A percentile compares a stretch with the other conserved stretches of the same genome.
phyloP scores from a whole-genome alignment of 2,329 filamentous ascomycete genomes.

The Neofusicoccum sp. region DNA sequence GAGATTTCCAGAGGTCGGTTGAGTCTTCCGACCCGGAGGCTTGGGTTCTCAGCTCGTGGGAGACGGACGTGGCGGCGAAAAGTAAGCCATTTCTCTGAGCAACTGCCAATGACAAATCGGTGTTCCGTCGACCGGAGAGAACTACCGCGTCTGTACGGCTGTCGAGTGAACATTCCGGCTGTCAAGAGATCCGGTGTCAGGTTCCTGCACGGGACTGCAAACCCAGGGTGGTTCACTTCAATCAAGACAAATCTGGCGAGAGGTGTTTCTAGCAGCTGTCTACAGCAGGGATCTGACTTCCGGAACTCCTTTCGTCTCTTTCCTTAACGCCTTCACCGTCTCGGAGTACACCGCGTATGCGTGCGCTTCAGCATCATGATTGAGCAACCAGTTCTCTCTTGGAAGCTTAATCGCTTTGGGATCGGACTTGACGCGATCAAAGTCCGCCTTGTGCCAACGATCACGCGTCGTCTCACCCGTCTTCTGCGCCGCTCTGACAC shows the following conservation, averaged over 20 bases:
- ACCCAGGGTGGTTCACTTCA: not conserved
- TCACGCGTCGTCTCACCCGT: conserved; percentile 32
- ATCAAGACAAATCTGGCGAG: not conserved
- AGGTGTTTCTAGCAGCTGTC: not conserved
- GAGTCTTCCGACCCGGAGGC: too few relatives aligned
- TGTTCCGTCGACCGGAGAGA: too few relatives aligned
- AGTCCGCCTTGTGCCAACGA: conserved; percentile 31
- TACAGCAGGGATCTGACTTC: not conserved
- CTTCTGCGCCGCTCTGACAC: conserved; percentile 30
- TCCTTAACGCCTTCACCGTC: conserved; percentile 25
- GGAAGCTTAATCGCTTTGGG: conserved; percentile 31
- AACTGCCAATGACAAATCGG: too few relatives aligned
- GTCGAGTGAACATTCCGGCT: too few relatives aligned
- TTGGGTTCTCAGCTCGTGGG: too few relatives aligned
- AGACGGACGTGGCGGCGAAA: too few relatives aligned
- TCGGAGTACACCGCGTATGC: conserved; percentile 34
- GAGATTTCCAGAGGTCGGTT: too few relatives aligned
- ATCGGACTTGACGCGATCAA: conserved; percentile 28
- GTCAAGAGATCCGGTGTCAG: too few relatives aligned
- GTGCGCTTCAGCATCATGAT: conserved; percentile 36
- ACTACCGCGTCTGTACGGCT: too few relatives aligned
- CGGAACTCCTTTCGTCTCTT: conserved; percentile 6
- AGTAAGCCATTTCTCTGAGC: too few relatives aligned
- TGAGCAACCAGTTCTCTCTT: conserved; percentile 35
- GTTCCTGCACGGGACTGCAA: too few relatives aligned